Base-by-base conservation (phyloP, 495 filamentous ascomycete genomes). In the Rhypophila decipiens region DNA sequence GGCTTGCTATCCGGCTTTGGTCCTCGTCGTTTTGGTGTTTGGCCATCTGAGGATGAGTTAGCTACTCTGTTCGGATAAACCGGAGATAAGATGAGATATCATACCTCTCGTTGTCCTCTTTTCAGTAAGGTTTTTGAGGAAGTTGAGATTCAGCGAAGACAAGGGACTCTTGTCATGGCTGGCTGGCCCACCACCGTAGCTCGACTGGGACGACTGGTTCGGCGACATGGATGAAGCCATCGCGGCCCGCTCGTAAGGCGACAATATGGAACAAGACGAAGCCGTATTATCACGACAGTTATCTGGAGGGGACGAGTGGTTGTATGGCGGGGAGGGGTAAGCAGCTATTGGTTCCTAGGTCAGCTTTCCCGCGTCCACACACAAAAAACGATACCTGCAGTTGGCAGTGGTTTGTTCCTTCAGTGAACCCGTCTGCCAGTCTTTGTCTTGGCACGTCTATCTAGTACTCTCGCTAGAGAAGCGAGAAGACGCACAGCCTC, bases 1-100 rank as follows among this genome's bases (percentile, higher is more conserved):
- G 93, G 93, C 57, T 95, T 96, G 70, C 87, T 94, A 63, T 97
- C 93, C 21, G 93, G 93, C 57, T 98, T 98, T 0, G 93, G 93
- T 2, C 93, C 93, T 57, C 93, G 79, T 47, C 87, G 80, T 68
- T 98, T 98, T 3, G 87, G 82, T 19, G 86, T 74, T 55, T 93
- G 82, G 13, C 90, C 90, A 76, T 94, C 91, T 83, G 60, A 2
- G n/a, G n/a, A n/a, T n/a, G n/a, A n/a, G n/a, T n/a, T n/a, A n/a
- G n/a, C n/a, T n/a, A n/a, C n/a, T n/a, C n/a, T n/a, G n/a, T n/a
- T n/a, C n/a, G n/a, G n/a, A n/a, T n/a, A n/a, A n/a, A n/a, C n/a
- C n/a, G n/a, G n/a, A n/a, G n/a, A n/a, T n/a, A n/a, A n/a, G n/a
- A n/a, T n/a, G n/a, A n/a, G n/a, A n/a, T 13, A 21, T 40, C 43